These are phyloP conservation scores for Chaetomium sp. DNA, from an alignment of 2,329 filamentous ascomycete genomes.

Conservation along the genomic window DNA sequence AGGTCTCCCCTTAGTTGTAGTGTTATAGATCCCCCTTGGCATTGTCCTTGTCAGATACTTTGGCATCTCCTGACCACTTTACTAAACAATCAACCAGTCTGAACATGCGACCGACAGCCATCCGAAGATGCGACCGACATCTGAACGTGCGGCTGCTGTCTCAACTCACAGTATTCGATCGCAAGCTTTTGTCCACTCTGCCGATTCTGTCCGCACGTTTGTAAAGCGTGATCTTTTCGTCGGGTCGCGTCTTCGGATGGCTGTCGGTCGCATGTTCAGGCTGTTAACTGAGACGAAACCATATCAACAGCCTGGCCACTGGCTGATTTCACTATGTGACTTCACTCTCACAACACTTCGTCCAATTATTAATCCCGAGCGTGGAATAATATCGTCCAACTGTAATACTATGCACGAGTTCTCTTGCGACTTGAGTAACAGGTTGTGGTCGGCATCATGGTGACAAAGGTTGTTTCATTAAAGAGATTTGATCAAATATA, in stretches of 20 bases:
- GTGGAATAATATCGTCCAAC: neutral
- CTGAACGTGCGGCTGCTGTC: neutral
- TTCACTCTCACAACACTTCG: neutral
- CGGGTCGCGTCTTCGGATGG: too few relatives aligned
- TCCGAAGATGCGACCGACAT: neutral
- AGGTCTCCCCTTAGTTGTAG: neutral
- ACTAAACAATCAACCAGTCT: too few relatives aligned
- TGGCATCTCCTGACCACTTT: too few relatives aligned
- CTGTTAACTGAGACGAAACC: too few relatives aligned
- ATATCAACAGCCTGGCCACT: too few relatives aligned
- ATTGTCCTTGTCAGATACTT: too few relatives aligned
- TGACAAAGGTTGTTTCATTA: neutral
- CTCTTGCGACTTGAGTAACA: neutral
- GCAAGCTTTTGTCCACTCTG: neutral
- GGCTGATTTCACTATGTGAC: too few relatives aligned
- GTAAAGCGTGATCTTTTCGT: neutral
- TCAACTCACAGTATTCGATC: neutral
- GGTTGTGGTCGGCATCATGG: neutral
- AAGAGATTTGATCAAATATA: too few relatives aligned
- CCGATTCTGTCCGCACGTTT: neutral
- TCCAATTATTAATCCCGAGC: neutral
- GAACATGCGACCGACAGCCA: neutral
- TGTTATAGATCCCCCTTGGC: too few relatives aligned
- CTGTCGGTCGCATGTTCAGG: too few relatives aligned
- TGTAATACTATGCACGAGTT: neutral